Evolutionary conservation across 2,329 filamentous ascomycete genomes (phyloP), one percentile per base, ranked within the genome.

Genomic region (Fusarium torreyae): DNA sequence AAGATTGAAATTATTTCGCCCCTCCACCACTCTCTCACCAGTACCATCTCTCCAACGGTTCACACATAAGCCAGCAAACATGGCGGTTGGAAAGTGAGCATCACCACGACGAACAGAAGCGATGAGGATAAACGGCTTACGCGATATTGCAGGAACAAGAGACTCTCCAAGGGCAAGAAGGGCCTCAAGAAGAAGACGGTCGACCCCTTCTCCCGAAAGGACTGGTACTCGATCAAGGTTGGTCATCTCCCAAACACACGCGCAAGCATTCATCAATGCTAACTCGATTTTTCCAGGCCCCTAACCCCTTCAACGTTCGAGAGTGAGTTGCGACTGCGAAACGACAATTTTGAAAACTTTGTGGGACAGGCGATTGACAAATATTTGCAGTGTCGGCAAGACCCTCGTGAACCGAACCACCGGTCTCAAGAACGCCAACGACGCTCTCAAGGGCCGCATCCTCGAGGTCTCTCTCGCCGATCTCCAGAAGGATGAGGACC

Each of bases 91-190:
- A 85, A 87, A 87, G 85, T 87, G 82, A 81, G 85, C 73, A 74
- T 69, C 39, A 59, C 68, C 68, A 58, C 59, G 44, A 50, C 56
- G 46, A 39, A 20, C 36, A 43, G 24, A 31, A 40, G 9, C 46
- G 46, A 48, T 43, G 33, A 58, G 31, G 13, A 61, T n/a, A 24
- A 38, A 22, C 53, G 70, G 57, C 74, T 79, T 63, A 77, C 65
- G 42, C 68, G 63, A 62, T 57, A 44, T 48, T 59, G 39, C 77
- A 94, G 92, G 93, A 99, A 99, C 92, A 99, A 99, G 94, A 94
- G 96, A 90, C 91, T 99, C 88, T 98, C 96, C 76, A 99, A 99
- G 91, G 96, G 96, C 88, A 99, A 98, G 94, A 99, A 99, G 91
- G 95, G 96, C 85, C 89, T 98, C 84, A 98, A 98, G 94, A 98